Percentiles rank a stretch among this genome's conserved stretches.
phyloP scores from a whole-genome alignment of 176 grass and related monocot genomes.

The Cenchrus fungigraminus region DNA sequence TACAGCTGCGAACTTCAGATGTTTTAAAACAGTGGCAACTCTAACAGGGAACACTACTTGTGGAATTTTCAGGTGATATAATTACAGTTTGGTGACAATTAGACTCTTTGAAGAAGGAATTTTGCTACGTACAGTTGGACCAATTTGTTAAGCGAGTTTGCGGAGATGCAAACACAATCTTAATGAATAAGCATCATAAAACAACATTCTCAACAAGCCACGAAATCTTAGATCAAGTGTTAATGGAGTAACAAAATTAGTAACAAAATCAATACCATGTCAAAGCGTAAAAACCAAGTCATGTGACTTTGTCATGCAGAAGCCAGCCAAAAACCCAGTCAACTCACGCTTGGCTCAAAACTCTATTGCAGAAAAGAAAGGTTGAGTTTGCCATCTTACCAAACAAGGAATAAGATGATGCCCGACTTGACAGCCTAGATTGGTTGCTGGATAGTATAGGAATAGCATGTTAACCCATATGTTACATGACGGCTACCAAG shows the following conservation, averaged over 20 bases:
- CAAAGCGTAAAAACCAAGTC: neutral
- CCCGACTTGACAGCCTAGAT: neutral
- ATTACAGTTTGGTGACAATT: neutral
- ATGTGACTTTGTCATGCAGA: neutral
- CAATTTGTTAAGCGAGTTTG: too few species aligned
- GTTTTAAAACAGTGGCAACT: neutral
- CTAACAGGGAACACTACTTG: neutral
- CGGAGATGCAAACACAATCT: neutral
- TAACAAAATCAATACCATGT: neutral
- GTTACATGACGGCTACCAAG: neutral
- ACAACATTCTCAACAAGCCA: neutral
- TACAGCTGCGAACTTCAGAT: neutral
- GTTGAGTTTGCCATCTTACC: neutral
- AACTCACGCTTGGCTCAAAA: constrained; percentile 3
- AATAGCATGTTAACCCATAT: neutral
- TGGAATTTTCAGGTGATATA: neutral
- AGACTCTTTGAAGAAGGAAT: neutral
- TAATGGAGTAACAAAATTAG: neutral
- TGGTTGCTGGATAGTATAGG: neutral
- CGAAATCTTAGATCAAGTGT: neutral
- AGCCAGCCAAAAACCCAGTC: neutral
- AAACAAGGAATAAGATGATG: neutral
- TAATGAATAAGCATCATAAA: neutral
- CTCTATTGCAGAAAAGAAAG: neutral
- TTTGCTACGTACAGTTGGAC: neutral